phyloP scores from a whole-genome alignment of 164 flowering plant species.

The Sedum album region DNA sequence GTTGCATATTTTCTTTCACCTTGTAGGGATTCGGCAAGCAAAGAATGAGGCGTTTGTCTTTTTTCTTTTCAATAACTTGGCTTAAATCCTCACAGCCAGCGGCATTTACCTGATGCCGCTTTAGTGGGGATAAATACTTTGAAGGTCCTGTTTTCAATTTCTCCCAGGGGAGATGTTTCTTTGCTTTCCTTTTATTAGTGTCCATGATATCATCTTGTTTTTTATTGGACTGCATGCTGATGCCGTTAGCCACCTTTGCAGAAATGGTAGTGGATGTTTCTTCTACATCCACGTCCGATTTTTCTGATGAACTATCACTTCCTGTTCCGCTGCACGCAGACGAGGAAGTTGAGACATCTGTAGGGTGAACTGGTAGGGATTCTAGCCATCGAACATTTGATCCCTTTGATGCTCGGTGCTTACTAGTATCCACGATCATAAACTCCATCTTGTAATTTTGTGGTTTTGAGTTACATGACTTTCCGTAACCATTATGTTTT shows the following conservation, averaged over 20 bases:
- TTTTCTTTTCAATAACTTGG: neutral
- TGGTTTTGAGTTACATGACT: no score
- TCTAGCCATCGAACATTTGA: slow-evolving; percentile 17
- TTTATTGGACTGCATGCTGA: neutral
- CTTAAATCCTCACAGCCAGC: slow-evolving; percentile 4
- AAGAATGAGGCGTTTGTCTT: neutral
- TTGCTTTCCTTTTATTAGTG: neutral
- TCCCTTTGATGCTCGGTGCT: neutral
- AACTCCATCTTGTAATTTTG: slow-evolving; percentile 13
- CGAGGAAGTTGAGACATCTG: slow-evolving; percentile 4
- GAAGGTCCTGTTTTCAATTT: slow-evolving; percentile 9
- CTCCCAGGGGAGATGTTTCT: slow-evolving; percentile 5
- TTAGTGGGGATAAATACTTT: slow-evolving; percentile 10
- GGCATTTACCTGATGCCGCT: neutral
- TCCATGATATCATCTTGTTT: slow-evolving; percentile 11
- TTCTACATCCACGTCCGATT: slow-evolving; percentile 12
- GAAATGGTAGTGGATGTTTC: slow-evolving; percentile 12
- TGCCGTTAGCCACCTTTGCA: slow-evolving; percentile 11
- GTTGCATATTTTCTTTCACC: neutral
- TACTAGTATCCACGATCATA: neutral
- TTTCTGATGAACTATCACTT: slow-evolving; percentile 12
- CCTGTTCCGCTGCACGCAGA: slow-evolving; percentile 14
- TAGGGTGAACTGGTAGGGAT: slow-evolving; percentile 12
- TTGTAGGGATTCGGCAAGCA: neutral
- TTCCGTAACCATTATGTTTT: slow-evolving; percentile 9